These are phyloP conservation scores for Ascochyta lentis DNA, from an alignment of 2,329 filamentous ascomycete species.

Conservation along the genomic window DNA sequence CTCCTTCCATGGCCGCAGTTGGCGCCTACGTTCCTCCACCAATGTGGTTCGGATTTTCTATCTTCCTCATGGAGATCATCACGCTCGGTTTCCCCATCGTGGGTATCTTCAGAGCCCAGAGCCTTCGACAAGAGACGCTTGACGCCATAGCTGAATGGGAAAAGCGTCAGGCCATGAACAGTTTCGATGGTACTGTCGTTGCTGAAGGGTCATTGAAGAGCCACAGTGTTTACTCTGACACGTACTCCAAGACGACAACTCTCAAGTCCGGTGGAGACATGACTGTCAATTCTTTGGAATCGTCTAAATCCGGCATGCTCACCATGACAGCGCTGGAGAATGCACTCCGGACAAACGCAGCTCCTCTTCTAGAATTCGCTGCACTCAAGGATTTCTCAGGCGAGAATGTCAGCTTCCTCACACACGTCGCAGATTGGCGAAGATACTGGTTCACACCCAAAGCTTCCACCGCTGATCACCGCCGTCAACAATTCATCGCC, in stretches of 20 bases:
- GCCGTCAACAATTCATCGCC: constrained; percentile 36
- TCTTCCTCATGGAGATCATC: constrained; percentile 42
- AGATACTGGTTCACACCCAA: constrained; percentile 37
- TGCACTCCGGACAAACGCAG: constrained; percentile 38
- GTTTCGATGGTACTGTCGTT: constrained; percentile 7
- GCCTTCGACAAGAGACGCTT: constrained; percentile 40
- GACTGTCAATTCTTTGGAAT: constrained; percentile 31
- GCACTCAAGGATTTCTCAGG: constrained; percentile 46
- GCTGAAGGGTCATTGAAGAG: constrained; percentile 20
- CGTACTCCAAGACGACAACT: constrained; percentile 25
- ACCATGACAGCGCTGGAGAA: constrained; percentile 46
- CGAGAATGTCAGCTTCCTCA: constrained; percentile 47
- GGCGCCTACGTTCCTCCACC: constrained; percentile 37
- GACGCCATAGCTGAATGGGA: constrained; percentile 45
- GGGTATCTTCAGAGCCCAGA: constrained; percentile 37
- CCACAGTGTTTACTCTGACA: constrained; percentile 22
- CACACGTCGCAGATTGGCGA: constrained; percentile 43
- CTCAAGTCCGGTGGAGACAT: constrained; percentile 18
- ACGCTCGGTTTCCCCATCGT: constrained; percentile 41
- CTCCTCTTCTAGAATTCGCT: constrained; percentile 42
- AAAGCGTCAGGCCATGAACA: constrained; percentile 30
- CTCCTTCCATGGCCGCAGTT: constrained; percentile 34
- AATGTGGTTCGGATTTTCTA: constrained; percentile 41
- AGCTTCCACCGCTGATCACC: constrained; percentile 29
- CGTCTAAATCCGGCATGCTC: constrained; percentile 39